Percentiles rank a stretch among this genome's conserved stretches.
Evolutionary conservation across 805 yeast genomes (phyloP).

Genomic region (Teunomyces panamensis): DNA sequence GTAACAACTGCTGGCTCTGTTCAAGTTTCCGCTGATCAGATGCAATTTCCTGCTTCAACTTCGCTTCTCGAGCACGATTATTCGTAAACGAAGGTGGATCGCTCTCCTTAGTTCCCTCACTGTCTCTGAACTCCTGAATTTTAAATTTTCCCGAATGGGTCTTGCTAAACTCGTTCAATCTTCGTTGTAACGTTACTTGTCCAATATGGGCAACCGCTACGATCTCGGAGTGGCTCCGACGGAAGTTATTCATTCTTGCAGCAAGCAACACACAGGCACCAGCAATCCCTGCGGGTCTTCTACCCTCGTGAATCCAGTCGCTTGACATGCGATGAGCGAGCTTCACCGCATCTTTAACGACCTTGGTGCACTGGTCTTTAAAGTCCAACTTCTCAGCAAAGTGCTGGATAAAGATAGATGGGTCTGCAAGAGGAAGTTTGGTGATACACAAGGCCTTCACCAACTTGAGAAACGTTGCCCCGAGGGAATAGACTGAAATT

Average conservation of each 20-base stretch:
- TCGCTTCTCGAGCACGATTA: constrained; percentile 53
- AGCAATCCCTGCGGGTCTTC: constrained; percentile 98
- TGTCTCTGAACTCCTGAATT: constrained; percentile 67
- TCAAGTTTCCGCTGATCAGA: constrained; percentile 7
- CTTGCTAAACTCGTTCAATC: constrained; percentile 81
- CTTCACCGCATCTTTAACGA: constrained; percentile 81
- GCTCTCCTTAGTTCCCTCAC: constrained; percentile 41
- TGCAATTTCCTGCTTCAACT: constrained; percentile 18
- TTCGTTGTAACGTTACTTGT: constrained; percentile 85
- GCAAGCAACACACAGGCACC: constrained; percentile 94
- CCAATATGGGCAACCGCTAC: constrained; percentile 96
- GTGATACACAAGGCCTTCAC: constrained; percentile 81
- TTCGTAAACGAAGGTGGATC: constrained; percentile 82
- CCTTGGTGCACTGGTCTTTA: constrained; percentile 69
- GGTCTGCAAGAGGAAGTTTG: constrained; percentile 85
- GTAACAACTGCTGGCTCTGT: constrained; percentile 5
- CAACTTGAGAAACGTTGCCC: constrained; percentile 92
- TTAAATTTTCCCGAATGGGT: constrained; percentile 75
- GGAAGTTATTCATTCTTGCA: constrained; percentile 92
- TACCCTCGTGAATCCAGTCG: constrained; percentile 95
- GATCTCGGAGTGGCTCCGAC: constrained; percentile 89
- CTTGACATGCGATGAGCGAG: constrained; percentile 87
- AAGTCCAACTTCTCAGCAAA: constrained; percentile 86
- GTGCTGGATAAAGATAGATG: constrained; percentile 88
- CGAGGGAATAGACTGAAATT: constrained; percentile 89